Evolutionary conservation across 163 green algal genomes (phyloP), one percentile per base, ranked within the genome.

Genomic region (Volvox carteri): DNA sequence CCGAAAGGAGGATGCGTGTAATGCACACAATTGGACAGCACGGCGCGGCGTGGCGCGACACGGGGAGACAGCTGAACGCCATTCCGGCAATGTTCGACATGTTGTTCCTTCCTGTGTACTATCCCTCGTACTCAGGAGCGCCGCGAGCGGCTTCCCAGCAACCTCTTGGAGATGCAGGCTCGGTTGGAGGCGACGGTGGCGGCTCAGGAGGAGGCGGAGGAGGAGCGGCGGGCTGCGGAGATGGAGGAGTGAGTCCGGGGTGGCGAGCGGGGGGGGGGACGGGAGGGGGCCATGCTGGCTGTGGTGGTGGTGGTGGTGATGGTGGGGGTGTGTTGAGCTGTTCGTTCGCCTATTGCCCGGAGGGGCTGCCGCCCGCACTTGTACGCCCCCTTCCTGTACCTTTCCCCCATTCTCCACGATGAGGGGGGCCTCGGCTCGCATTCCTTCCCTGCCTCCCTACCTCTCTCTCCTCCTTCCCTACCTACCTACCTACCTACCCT

Each of bases 61-160:
- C n/a, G n/a, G n/a, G n/a, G n/a, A n/a, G n/a, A n/a, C n/a, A n/a
- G n/a, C n/a, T n/a, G n/a, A n/a, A n/a, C n/a, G n/a, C n/a, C n/a
- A n/a, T n/a, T n/a, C n/a, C n/a, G n/a, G n/a, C n/a, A n/a, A n/a
- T n/a, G n/a, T n/a, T n/a, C n/a, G n/a, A n/a, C n/a, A n/a, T n/a
- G n/a, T n/a, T n/a, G n/a, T n/a, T n/a, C n/a, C n/a, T n/a, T n/a
- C n/a, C n/a, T n/a, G n/a, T n/a, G n/a, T n/a, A n/a, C n/a, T n/a
- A n/a, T n/a, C n/a, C n/a, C n/a, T n/a, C n/a, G n/a, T n/a, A n/a
- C 41, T 7, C 88, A 92, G 88, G 83, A 81, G 0, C 89, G 84
- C 2, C 89, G 89, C 44, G 42, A 75, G n/a, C 35, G 19, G 50
- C 89, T 92, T 35, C 84, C 89, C 0, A 19, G 9, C 28, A 52